Evolutionary conservation across 1,284 basidiomycete genomes (phyloP), one percentile per base, ranked within the genome.

Genomic region (Cryptococcus sp.): DNA sequence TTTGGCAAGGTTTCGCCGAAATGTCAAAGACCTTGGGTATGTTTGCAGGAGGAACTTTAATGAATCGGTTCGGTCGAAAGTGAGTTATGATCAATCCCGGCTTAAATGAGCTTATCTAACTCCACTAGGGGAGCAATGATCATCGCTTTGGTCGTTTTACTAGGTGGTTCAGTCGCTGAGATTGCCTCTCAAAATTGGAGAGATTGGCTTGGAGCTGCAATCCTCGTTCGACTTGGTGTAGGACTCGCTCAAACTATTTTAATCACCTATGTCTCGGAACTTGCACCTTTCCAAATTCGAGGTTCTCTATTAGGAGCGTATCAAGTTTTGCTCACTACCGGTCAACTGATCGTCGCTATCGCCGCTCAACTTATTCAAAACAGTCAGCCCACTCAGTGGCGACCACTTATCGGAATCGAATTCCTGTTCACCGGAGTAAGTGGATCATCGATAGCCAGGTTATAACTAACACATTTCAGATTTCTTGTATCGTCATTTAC

Each of bases 1-100:
- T 51, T 53, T 63, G 61, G 61, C 58, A 60, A 52, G 63, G 63
- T 15, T 63, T 65, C 42, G 52, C 57, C 14, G 61, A 60, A 41
- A 61, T 65, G 59, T 57, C 61, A n/a, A 60, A 65, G 49, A 65
- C 59, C 35, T 13, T 65, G 14, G 63, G 61, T n/a, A 60, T 60
- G 59, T 60, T 59, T 46, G 38, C 55, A 15, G 63, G 63, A 31
- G 63, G 59, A 15, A 42, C 38, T 15, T 38, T 63, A 11, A 44
- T 51, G 30, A 50, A 65, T 47, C 52, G 52, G 23, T 60, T 65
- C 43, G 63, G 63, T 46, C 56, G 63, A 51, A 65, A 65, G 61
- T 62, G 52, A 60, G 63, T 56, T 4, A 36, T 41, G 23, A 23
- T 1, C 23, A 23, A 23, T 23, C n/a, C 6, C 10, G 35, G 46